A percentile compares a stretch with the other conserved stretches of the same genome.
These are phyloP conservation scores for Asterionellopsis glacialis DNA, from an alignment of 108 stramenopile genomes.

Conservation along the genomic window DNA sequence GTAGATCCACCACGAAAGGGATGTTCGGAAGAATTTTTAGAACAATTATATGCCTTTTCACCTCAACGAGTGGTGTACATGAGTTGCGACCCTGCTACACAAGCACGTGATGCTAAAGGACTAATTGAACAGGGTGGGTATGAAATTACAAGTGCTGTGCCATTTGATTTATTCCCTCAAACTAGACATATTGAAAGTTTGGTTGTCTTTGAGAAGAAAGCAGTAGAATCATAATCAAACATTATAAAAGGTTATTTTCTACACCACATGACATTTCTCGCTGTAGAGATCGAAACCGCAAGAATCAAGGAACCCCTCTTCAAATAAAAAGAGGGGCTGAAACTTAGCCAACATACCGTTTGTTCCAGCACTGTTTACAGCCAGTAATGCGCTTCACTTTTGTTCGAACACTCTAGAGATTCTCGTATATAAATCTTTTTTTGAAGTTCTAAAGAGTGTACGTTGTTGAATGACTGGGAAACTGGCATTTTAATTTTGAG, in stretches of 20 bases:
- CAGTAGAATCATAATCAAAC: neutral
- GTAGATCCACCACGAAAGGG: slow-evolving; percentile 97
- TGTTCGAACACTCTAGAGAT: too few relatives aligned
- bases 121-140: slow-evolving; percentile 76
- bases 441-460: too few relatives aligned
- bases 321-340: neutral
- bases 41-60: slow-evolving; percentile 81
- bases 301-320: neutral
- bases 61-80: slow-evolving; percentile 94
- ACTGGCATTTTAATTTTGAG: too few relatives aligned
- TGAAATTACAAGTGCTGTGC: slow-evolving; percentile 71
- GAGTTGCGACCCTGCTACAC: slow-evolving; percentile 94
- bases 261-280: neutral
- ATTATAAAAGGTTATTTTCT: neutral
- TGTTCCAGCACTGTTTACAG: neutral
- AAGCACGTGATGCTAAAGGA: slow-evolving; percentile 90
- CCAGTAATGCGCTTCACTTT: neutral
- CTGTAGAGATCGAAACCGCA: too few relatives aligned
- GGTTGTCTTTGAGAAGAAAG: slow-evolving; percentile 79
- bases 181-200: slow-evolving; percentile 97
- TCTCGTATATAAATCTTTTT: too few relatives aligned
- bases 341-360: neutral
- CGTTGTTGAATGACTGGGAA: too few relatives aligned
- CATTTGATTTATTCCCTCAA: slow-evolving; percentile 95
- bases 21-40: slow-evolving; percentile 85